phyloP scores from a whole-genome alignment of 352 stramenopile genomes.

The Phytophthora pini region DNA sequence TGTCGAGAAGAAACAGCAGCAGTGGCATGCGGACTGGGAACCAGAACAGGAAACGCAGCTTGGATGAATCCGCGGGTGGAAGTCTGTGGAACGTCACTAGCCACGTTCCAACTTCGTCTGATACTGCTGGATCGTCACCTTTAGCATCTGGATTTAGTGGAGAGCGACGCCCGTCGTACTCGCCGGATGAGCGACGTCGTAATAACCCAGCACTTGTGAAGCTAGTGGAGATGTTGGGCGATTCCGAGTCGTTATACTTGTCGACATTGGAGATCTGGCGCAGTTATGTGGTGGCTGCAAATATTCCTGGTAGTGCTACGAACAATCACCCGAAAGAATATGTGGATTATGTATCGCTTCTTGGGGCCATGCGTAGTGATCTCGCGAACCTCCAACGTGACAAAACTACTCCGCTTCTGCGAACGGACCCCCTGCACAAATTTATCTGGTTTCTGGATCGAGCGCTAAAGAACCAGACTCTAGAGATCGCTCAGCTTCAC shows the following conservation, averaged over 20 bases:
- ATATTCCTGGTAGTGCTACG: conserved; percentile 66
- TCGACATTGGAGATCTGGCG: conserved; percentile 83
- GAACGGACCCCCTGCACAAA: conserved; percentile 84
- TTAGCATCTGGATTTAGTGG: conserved; percentile 33
- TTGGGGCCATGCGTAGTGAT: conserved; percentile 80
- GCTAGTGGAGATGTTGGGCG: conserved; percentile 80
- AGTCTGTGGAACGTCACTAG: conserved; percentile 76
- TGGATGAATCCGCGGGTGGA: conserved; percentile 37
- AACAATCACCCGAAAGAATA: conserved; percentile 79
- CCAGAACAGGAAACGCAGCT: conserved; percentile 39
- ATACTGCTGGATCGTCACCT: conserved; percentile 32
- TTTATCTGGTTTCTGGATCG: conserved; percentile 91
- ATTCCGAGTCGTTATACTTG: conserved; percentile 84
- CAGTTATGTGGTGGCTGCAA: conserved; percentile 71
- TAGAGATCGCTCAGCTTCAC: conserved; percentile 72
- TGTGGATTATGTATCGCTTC: conserved; percentile 84
- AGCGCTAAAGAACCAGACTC: conserved; percentile 76
- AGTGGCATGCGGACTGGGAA: conserved; percentile 20
- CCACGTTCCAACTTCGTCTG: conserved; percentile 62
- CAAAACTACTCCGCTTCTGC: conserved; percentile 71
- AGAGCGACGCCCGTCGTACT: conserved; percentile 40
- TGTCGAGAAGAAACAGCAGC: conserved; percentile 36
- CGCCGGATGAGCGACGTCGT: conserved; percentile 72
- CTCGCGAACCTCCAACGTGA: conserved; percentile 85
- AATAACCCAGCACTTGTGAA: conserved; percentile 70